These are phyloP conservation scores for Pseudogymnoascus sp. DNA, from an alignment of 2,329 filamentous ascomycete species.

Conservation along the genomic window DNA sequence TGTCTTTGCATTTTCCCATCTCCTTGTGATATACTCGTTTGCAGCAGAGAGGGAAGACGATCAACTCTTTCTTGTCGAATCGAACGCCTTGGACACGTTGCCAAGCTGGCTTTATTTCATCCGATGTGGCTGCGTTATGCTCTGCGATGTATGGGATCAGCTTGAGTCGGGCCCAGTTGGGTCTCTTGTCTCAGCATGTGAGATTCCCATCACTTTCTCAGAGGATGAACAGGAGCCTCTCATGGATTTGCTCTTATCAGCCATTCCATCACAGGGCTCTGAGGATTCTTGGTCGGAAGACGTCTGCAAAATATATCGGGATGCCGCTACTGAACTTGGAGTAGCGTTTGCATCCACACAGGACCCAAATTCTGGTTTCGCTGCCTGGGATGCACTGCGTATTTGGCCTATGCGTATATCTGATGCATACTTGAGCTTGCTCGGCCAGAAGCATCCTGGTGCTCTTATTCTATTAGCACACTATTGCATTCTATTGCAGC, in stretches of 20 bases:
- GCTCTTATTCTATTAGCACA: slow-evolving; percentile 20
- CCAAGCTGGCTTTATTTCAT: slow-evolving; percentile 19
- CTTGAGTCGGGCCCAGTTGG: slow-evolving; percentile 14
- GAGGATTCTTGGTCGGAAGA: slow-evolving; percentile 11
- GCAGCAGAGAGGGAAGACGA: slow-evolving; percentile 18
- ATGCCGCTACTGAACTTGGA: slow-evolving; percentile 14
- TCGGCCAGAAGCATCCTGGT: slow-evolving; percentile 12
- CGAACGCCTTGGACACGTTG: slow-evolving; percentile 5
- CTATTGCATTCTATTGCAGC: slow-evolving; percentile 19
- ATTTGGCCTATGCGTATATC: slow-evolving; percentile 18
- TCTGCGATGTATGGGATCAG: slow-evolving; percentile 16
- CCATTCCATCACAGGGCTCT: slow-evolving; percentile 4
- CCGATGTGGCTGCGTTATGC: slow-evolving; percentile 16
- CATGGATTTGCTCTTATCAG: slow-evolving; percentile 8
- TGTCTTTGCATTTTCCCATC: slow-evolving; percentile 15
- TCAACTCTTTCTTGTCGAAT: slow-evolving; percentile 12
- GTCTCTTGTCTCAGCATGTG: slow-evolving; percentile 12
- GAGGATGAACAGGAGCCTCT: not conserved
- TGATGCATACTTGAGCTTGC: slow-evolving; percentile 14
- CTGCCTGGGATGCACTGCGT: slow-evolving; percentile 18
- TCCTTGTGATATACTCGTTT: slow-evolving; percentile 18
- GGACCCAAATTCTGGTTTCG: slow-evolving; percentile 9
- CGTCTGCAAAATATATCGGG: slow-evolving; percentile 11
- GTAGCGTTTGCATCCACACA: slow-evolving; percentile 14
- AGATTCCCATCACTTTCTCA: slow-evolving; percentile 12